A percentile compares a stretch with the other conserved stretches of the same genome.
These are phyloP conservation scores for Aspergillus sp. DNA, from an alignment of 2,329 filamentous ascomycete genomes.

Conservation along the genomic window DNA sequence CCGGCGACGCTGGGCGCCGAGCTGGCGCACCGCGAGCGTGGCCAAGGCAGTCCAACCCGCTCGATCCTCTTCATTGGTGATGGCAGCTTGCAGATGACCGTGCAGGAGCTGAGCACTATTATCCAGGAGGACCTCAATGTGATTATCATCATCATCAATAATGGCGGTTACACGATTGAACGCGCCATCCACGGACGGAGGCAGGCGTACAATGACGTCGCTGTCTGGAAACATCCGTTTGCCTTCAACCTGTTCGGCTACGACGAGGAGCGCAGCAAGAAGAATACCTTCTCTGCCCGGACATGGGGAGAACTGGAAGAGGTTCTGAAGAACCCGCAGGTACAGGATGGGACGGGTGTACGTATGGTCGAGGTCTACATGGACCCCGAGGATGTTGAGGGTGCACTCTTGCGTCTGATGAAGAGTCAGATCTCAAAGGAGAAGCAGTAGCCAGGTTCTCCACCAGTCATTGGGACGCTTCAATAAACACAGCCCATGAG, in stretches of 20 bases:
- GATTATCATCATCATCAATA: slow-evolving; percentile 55
- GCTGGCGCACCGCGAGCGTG: slow-evolving; percentile 42
- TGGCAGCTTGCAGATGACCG: slow-evolving; percentile 65
- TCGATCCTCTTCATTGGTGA: slow-evolving; percentile 62
- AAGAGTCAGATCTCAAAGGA: slow-evolving; percentile 29
- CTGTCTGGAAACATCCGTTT: slow-evolving; percentile 51
- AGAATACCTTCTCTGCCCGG: slow-evolving; percentile 41
- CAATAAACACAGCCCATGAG: too few species aligned
- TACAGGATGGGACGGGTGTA: slow-evolving; percentile 38
- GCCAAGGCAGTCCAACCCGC: slow-evolving; percentile 28
- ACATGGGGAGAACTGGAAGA: slow-evolving; percentile 48
- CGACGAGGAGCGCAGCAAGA: slow-evolving; percentile 25
- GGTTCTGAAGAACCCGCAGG: slow-evolving; percentile 34
- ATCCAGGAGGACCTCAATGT: slow-evolving; percentile 53
- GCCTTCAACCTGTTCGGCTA: slow-evolving; percentile 51
- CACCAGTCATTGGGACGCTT: too few species aligned
- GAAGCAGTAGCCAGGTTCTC: slow-evolving; percentile 4
- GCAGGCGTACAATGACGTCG: slow-evolving; percentile 56
- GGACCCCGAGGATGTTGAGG: slow-evolving; percentile 36
- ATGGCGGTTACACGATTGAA: slow-evolving; percentile 60
- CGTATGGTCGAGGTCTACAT: slow-evolving; percentile 44
- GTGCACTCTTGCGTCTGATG: slow-evolving; percentile 29
- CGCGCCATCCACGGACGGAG: slow-evolving; percentile 55
- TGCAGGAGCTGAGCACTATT: slow-evolving; percentile 64
- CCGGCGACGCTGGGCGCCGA: slow-evolving; percentile 56